Percentiles rank a stretch among this genome's conserved stretches.
phyloP scores from a whole-genome alignment of 2,329 filamentous ascomycete species.

The Cytospora schulzeri region DNA sequence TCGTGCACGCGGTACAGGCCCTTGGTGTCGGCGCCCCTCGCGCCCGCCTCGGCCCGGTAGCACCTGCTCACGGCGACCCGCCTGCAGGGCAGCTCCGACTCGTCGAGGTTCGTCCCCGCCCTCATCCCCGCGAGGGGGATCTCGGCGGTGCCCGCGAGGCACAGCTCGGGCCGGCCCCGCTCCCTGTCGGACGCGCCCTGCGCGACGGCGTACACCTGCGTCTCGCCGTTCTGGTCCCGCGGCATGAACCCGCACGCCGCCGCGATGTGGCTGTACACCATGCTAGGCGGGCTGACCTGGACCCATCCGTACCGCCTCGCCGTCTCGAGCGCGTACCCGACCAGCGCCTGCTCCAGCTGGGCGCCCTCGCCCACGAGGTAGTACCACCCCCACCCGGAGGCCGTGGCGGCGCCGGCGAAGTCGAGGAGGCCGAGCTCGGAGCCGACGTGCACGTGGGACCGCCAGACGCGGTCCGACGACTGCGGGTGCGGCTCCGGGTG shows the following conservation, averaged over 20 bases:
- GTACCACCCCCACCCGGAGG: constrained; percentile 97
- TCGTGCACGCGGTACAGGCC: constrained; percentile 96
- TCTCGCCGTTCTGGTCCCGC: constrained; percentile 85
- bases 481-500: constrained; percentile 48
- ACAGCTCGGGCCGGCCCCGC: constrained; percentile 67
- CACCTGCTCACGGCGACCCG: constrained; percentile 85
- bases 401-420: constrained; percentile 78
- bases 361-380: constrained; percentile 91
- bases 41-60: constrained; percentile 93
- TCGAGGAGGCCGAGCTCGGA: constrained; percentile 86
- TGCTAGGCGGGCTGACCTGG: constrained; percentile 78
- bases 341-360: constrained; percentile 88
- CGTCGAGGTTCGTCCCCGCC: constrained; percentile 69
- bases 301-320: constrained; percentile 74
- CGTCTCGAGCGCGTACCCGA: constrained; percentile 80
- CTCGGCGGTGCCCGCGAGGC: constrained; percentile 86
- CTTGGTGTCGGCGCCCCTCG: constrained; percentile 86
- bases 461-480: constrained; percentile 53
- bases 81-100: constrained; percentile 71
- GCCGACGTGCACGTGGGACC: constrained; percentile 86
- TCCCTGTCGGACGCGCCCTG: constrained; percentile 65
- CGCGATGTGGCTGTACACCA: constrained; percentile 91
- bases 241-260: constrained; percentile 93
- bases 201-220: constrained; percentile 83
- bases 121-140: constrained; percentile 93